Evolutionary conservation across 148 eudicot species (phyloP), one percentile per base, ranked within the genome.

Genomic region (Nepenthes mirabilis): DNA sequence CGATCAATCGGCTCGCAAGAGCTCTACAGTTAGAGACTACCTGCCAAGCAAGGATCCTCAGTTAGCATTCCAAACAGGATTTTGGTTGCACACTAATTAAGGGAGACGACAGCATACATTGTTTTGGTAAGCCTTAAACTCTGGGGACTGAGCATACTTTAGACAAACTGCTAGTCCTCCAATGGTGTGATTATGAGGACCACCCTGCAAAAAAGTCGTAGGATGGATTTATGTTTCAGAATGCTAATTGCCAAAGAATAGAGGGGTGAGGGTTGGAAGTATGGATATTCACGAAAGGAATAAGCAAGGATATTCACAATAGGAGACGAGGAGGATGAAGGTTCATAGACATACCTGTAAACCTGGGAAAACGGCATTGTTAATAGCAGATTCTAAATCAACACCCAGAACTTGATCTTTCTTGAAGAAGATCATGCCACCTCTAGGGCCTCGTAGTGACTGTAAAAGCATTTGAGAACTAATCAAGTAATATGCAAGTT

Each of bases 371-470:
- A 90, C 91, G 36, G 91, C 95, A 75, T 82, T 87, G 71, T 90
- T 90, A 40, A 90, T 84, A 63, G 95, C 77, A 62, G 95, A 59
- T 79, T 90, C 95, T 61, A 90, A 58, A 69, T 87, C 91, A 71
- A 90, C 83, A 45, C 91, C 97, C 60, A 86, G 64, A 57, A 90
- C 74, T 11, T 84, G 77, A 14, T 81, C 95, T 74, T 79, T 81
- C 80, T 74, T 84, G 85, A 78, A 90, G 74, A 90, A 90, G 36
- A 90, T 90, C 97, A 90, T 90, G 57, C 97, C 97, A 34, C 95
- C 97, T 80, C 97, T 84, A 33, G 97, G 97, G 43, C 97, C 97
- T 72, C 97, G 81, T 59, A 90, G 66, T 35, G 97, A 87, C 97
- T 90, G 74, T 6, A 60, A 34, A 67, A 40, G 36, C 36, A 71